Evolutionary conservation across 2,329 filamentous ascomycete species (phyloP).

Genomic region (Zymoseptoria passerinii): DNA sequence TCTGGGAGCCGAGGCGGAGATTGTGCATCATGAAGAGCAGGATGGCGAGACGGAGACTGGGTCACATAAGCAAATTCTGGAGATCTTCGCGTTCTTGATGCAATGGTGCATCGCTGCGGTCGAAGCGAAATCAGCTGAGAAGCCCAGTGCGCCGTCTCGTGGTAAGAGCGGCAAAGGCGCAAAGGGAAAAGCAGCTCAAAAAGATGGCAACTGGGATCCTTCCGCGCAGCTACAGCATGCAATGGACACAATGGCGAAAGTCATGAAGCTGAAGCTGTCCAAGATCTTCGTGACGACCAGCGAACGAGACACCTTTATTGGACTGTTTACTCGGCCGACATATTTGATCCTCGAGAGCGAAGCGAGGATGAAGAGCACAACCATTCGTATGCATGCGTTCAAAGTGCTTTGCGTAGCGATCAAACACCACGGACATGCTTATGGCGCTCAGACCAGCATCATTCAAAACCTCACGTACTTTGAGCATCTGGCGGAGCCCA

Average conservation of each 20-base stretch:
- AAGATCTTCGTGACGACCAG: conserved; percentile 95
- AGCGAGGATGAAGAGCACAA: conserved; percentile 76
- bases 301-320: conserved; percentile 89
- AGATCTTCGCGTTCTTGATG: conserved; percentile 87
- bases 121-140: conserved; percentile 80
- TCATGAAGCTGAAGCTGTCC: conserved; percentile 81
- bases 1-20: conserved; percentile 66
- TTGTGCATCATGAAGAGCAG: conserved; percentile 81
- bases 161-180: conserved; percentile 66
- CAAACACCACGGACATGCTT: conserved; percentile 95
- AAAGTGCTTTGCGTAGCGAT: conserved; percentile 93
- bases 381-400: conserved; percentile 93
- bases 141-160: conserved; percentile 63
- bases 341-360: conserved; percentile 94
- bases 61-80: conserved; percentile 83
- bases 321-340: conserved; percentile 81
- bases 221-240: conserved; percentile 78
- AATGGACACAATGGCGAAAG: conserved; percentile 91
- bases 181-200: conserved; percentile 57
- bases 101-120: conserved; percentile 96
- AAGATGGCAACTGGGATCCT: conserved; percentile 81
- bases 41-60: conserved; percentile 55
- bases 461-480: conserved; percentile 98
- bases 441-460: conserved; percentile 93
- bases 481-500: conserved; percentile 95